phyloP scores from a whole-genome alignment of 352 stramenopile genomes.

The Phytopythium cucurbitacearum region DNA sequence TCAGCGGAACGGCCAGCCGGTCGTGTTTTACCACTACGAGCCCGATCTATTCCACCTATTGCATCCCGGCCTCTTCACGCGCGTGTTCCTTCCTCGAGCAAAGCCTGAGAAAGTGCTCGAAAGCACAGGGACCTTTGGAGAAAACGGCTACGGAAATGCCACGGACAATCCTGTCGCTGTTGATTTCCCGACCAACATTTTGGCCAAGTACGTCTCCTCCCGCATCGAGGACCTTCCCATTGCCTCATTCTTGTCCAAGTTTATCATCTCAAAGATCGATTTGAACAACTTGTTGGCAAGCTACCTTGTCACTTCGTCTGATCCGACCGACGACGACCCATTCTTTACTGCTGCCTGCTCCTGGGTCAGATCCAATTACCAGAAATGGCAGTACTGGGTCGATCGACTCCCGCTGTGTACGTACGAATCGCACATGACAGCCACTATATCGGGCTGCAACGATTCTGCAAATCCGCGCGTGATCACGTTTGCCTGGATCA shows the following conservation, averaged over 20 bases:
- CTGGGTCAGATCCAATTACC: conserved; percentile 38
- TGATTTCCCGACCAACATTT: conserved; percentile 25
- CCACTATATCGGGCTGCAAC: conserved; percentile 20
- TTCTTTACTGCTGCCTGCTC: conserved; percentile 34
- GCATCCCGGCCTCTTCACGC: conserved; percentile 27
- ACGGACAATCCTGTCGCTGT: conserved; percentile 41
- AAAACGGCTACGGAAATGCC: conserved; percentile 36
- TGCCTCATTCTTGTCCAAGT: conserved; percentile 25
- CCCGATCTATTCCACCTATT: conserved; percentile 38
- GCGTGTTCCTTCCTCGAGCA: conserved; percentile 31
- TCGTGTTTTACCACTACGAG: conserved; percentile 54
- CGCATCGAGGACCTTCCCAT: conserved; percentile 7
- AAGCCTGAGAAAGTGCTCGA: conserved; percentile 22
- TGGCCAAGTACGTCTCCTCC: conserved; percentile 30
- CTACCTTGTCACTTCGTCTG: conserved; percentile 10
- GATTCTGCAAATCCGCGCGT: conserved; percentile 7
- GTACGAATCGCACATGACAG: conserved; percentile 24
- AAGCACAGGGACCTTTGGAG: conserved; percentile 30
- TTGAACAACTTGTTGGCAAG: conserved; percentile 30
- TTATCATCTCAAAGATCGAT: conserved; percentile 23
- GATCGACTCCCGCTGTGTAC: conserved; percentile 17
- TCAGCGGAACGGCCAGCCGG: conserved; percentile 11
- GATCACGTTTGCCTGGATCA: conserved; percentile 30
- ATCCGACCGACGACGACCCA: conserved; percentile 15
- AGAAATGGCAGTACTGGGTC: conserved; percentile 27